Percentiles rank a stretch among this genome's conserved stretches.
These are phyloP conservation scores for Pichia cephalocereana DNA, from an alignment of 805 yeast genomes.

Conservation along the genomic window DNA sequence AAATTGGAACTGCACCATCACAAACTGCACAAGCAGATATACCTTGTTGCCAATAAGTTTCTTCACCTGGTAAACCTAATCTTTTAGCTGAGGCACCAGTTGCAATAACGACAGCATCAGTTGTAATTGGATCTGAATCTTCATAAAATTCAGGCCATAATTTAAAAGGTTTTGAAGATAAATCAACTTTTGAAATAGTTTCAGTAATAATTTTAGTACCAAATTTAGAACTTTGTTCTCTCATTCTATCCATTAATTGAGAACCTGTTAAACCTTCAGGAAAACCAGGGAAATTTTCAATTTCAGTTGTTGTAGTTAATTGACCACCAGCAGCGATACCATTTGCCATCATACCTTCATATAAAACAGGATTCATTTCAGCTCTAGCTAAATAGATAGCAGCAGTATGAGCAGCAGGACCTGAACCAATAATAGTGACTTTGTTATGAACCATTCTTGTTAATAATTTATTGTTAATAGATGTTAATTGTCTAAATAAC, in stretches of 20 bases:
- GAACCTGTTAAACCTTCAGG: constrained; percentile 87
- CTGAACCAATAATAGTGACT: constrained; percentile 90
- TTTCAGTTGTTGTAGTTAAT: constrained; percentile 95
- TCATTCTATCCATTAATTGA: constrained; percentile 89
- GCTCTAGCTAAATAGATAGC: constrained; percentile 96
- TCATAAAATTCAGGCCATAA: constrained; percentile 95
- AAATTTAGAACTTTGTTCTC: constrained; percentile 74
- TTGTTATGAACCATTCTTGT: constrained; percentile 66
- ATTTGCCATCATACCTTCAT: constrained; percentile 95
- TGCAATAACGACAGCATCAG: constrained; percentile 88
- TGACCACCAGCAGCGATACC: constrained; percentile 99
- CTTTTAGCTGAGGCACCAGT: constrained; percentile 99
- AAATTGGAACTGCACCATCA: constrained; percentile 99
- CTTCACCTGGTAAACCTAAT: constrained; percentile 92
- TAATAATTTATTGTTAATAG: no score
- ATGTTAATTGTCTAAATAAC: neutral
- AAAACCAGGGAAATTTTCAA: constrained; percentile 99
- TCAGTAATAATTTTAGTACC: constrained; percentile 95
- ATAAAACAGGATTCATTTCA: constrained; percentile 84
- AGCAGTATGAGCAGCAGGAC: constrained; percentile 99
- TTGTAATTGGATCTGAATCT: constrained; percentile 81
- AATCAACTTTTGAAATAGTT: constrained; percentile 87
- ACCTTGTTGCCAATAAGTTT: constrained; percentile 97
- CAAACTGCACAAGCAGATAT: constrained; percentile 99
- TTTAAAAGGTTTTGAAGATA: constrained; percentile 84